Base-by-base conservation (phyloP, 2,329 filamentous ascomycete species). In the Laburnicola sp. region DNA sequence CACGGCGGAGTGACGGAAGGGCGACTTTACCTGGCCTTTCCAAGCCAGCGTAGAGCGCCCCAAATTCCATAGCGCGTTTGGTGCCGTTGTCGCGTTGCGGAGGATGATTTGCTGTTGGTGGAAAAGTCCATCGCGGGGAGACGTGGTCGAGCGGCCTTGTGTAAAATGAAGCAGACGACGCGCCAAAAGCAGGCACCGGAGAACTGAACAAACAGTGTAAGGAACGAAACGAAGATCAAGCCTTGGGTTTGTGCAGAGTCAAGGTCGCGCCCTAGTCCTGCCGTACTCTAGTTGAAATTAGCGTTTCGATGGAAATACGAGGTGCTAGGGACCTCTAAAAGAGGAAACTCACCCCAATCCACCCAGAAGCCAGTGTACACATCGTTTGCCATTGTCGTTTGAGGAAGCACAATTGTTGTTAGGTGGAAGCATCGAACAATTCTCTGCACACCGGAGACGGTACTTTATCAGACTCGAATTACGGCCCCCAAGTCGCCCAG, bases 91-190 rank as follows among this genome's bases (percentile, higher is more conserved):
- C 25, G 56, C 48, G 40, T 63, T 64, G n/a, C 62, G 56, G 3
- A 63, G 54, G 16, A 62, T 59, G n/a, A 45, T 46, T 51, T 64
- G 62, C 27, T 60, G 62, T 42, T 64, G 62, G 39, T 64, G 62
- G 37, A 51, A 63, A 1, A 62, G 47, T 25, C 60, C 62, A 48
- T 63, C 54, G 31, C 48, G 49, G 16, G 60, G 23, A 8, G 7
- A 11, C 10, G 57, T 54, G 2, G 52, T 58, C 2, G 59, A 64
- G 9, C 58, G 54, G 10, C 37, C 21, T 38, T 64, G 36, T 63
- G 59, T 7, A 62, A 22, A 8, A 59, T 45, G 39, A 63, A 64
- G 50, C 62, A 64, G 5, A 63, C 34, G 2, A 61, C 49, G 34
- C 56, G 51, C 56, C 58, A 63, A 21, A 64, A 58, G 42, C 58